A percentile compares a stretch with the other conserved stretches of the same genome.
Conservation (phyloP, 2,329 filamentous ascomycete species). For the Aspergillus felis region DNA sequence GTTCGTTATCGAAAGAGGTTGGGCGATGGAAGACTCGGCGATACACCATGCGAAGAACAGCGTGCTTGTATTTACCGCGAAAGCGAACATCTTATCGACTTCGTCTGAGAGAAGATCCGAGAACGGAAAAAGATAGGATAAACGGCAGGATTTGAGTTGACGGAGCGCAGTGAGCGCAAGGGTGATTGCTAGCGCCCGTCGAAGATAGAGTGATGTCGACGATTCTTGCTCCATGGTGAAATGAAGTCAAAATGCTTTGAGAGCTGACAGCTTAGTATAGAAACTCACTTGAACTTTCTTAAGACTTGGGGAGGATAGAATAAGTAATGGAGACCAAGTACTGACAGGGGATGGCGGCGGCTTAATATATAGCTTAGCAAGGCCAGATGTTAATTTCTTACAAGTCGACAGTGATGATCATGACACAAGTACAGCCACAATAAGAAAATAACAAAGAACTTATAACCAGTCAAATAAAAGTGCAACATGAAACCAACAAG, state of each 20-base stretch:
- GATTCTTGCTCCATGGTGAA: neutral
- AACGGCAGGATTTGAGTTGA: neutral
- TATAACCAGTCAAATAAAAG: neutral
- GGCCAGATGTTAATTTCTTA: no score
- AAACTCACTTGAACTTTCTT: no score
- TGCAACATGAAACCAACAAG: neutral
- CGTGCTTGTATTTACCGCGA: neutral
- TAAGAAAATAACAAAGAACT: neutral
- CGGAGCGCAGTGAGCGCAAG: neutral
- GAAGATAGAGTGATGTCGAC: neutral
- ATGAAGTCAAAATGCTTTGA: no score
- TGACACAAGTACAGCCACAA: no score
- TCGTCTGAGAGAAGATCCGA: neutral
- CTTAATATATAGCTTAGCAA: no score
- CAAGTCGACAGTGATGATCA: no score
- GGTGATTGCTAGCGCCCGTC: neutral
- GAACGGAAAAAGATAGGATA: neutral
- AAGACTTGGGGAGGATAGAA: no score
- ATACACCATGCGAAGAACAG: neutral
- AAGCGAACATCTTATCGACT: neutral
- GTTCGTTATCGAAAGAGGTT: neutral
- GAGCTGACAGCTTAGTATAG: neutral
- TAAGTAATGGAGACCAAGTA: no score
- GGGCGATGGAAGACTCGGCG: neutral
- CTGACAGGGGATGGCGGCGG: no score